Base-by-base conservation (phyloP, 768 basidiomycete genomes). In the Leccinum fibrillosum region DNA sequence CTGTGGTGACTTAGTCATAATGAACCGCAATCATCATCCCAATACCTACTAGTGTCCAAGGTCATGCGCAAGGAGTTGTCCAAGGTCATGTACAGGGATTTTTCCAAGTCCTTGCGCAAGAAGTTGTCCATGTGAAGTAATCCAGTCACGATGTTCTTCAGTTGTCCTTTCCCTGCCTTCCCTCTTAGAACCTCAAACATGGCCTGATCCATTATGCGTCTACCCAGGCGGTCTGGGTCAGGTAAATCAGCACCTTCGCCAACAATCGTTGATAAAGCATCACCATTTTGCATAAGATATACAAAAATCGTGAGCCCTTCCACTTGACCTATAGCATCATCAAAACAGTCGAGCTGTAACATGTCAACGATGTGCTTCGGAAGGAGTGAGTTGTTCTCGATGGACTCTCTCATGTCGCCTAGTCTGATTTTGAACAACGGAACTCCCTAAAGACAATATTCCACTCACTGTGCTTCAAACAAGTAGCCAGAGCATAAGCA, bases 261-360 rank as follows among this genome's bases (percentile, higher is more conserved):
- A 19, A 17, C 10, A 32, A 52, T 11, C 17, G 26, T 28, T 5
- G 21, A n/a, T 15, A 7, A 12, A 23, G 8, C 23, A 19, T 62
- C 56, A 68, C 67, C 54, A 2, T 58, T 19, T 37, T 56, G 57
- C 63, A 68, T 67, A 5, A 68, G 52, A 32, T 68, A 54, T 3
- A 50, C 49, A 11, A 68, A 68, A 2, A 68, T 58, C 34, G 69
- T 65, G 49, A 67, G 69, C 11, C 67, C 67, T 50, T 68, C 67
- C 1, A 69, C 55, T 23, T 6, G 51, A 12, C 67, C 67, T 0
- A 69, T 55, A 11, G 67, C 67, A 30, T 68, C 62, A 2, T 68
- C 65, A 17, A 68, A 69, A 48, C 52, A 69, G 53, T 68, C 62
- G 6, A 56, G 32, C 17, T 57, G 56, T n/a, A 64, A 49, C 67